Evolutionary conservation across 2,329 filamentous ascomycete species (phyloP), one percentile per base, ranked within the genome.

Genomic region (Lithohypha guttulata): DNA sequence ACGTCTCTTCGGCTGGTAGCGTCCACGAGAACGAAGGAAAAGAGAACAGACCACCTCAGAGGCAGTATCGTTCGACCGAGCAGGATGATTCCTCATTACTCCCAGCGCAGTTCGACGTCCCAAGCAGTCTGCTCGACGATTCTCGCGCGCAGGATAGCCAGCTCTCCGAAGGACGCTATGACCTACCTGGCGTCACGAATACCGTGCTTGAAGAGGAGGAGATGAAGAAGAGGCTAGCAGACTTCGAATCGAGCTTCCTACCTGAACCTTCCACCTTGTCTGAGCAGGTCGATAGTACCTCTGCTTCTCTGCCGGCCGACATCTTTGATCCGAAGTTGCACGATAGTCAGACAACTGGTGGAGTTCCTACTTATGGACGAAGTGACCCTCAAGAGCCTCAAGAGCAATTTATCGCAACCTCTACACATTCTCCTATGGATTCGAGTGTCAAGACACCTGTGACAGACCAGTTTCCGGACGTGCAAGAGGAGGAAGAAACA

Each of bases 201-300:
- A 58, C 61, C 1, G 51, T 62, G 19, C 52, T 76, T 23, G 66
- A 75, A 49, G 73, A 78, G 54, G 61, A 61, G 37, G 73, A 75
- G 50, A 76, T 78, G 70, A 67, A 68, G 47, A 63, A 67, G 42
- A 70, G 70, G 46, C 55, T 79, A 46, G 68, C 73, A 63, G 74
- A 79, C 48, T 65, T 77, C 40, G 75, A 78, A 53, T 78, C 75
- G 3, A 78, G 73, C 51, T 78, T 79, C 48, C 45, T 78, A 30
- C 74, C 73, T 0, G 73, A 77, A 31, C 60, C 64, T 2, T 69
- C 69, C 2, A 59, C 61, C 2, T 55, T 68, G 15, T 59, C 60
- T 13, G 35, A 39, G 11, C 33, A 35, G 14, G 13, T 25, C 13
- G 20, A 35, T 17, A 15, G 22, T 11, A 52, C 63, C 22, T 53